These are phyloP conservation scores for Marasmius oreades DNA, from an alignment of 1,284 basidiomycete genomes.

Conservation along the genomic window DNA sequence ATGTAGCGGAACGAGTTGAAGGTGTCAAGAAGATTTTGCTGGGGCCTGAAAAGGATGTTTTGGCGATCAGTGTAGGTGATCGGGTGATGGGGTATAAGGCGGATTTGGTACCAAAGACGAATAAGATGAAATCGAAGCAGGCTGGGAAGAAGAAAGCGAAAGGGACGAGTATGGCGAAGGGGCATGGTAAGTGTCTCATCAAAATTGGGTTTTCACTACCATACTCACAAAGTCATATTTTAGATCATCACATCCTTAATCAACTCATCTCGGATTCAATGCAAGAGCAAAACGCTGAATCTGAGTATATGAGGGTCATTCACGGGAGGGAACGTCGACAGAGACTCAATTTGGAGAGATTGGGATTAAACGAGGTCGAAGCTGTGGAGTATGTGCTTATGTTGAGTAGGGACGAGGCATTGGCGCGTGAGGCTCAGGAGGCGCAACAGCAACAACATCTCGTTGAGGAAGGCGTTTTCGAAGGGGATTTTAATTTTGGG, in stretches of 20 bases:
- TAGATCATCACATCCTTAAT: slow-evolving; percentile 66
- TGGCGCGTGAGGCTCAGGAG: slow-evolving; percentile 14
- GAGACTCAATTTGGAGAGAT: slow-evolving; percentile 46
- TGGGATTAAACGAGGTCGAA: slow-evolving; percentile 75
- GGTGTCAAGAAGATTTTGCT: slow-evolving; percentile 62
- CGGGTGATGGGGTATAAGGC: slow-evolving; percentile 70
- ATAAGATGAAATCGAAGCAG: slow-evolving; percentile 22
- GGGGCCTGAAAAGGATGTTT: slow-evolving; percentile 48
- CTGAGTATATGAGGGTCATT: slow-evolving; percentile 28
- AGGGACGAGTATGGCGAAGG: slow-evolving; percentile 37
- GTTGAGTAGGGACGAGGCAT: slow-evolving; percentile 79
- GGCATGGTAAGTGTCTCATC: slow-evolving; percentile 42
- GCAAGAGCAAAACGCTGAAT: slow-evolving; percentile 49
- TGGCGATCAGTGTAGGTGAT: slow-evolving; percentile 63
- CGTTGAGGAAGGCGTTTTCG: slow-evolving; percentile 54
- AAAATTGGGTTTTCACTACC: too few relatives aligned
- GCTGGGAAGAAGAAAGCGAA: slow-evolving; percentile 34
- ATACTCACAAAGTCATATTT: too few relatives aligned
- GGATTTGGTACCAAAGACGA: slow-evolving; percentile 39
- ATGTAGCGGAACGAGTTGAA: slow-evolving; percentile 29
- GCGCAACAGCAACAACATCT: not conserved
- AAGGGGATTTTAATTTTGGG: slow-evolving; percentile 51
- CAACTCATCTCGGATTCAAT: slow-evolving; percentile 63
- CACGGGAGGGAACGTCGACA: slow-evolving; percentile 57
- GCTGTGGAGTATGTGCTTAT: slow-evolving; percentile 82